These are phyloP conservation scores for Corylus americana DNA, from an alignment of 306 rosid species.

Conservation along the genomic window DNA sequence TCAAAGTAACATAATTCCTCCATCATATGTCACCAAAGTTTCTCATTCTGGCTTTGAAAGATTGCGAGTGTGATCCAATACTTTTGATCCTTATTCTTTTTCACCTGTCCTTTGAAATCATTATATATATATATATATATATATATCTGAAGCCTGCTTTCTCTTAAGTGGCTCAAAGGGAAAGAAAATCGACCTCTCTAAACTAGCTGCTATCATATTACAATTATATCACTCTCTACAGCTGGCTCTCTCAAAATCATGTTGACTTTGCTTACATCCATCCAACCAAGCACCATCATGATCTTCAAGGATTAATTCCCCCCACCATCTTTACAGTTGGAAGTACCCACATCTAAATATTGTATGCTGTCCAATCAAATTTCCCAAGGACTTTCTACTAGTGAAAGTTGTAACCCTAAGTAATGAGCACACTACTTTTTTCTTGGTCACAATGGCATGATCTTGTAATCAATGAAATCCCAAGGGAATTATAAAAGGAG, in stretches of 20 bases:
- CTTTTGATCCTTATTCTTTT: conserved; percentile 4
- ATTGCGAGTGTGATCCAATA: background rate
- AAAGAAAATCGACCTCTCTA: background rate
- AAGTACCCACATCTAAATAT: conserved; percentile 31
- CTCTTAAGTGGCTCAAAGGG: background rate
- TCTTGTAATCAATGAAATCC: background rate
- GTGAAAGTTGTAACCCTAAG: background rate
- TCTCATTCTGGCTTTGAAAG: background rate
- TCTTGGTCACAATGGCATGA: background rate
- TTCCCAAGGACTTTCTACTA: background rate
- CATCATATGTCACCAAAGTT: background rate
- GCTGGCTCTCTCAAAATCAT: conserved; percentile 44
- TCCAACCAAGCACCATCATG: conserved; percentile 50
- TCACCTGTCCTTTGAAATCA: conserved; percentile 3
- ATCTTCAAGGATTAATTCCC: conserved; percentile 33
- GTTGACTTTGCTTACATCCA: conserved; percentile 45
- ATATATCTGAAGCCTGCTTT: background rate
- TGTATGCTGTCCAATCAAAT: background rate
- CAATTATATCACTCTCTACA: conserved; percentile 30
- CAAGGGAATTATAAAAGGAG: background rate
- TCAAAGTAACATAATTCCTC: background rate
- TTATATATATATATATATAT: background rate
- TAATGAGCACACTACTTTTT: background rate
- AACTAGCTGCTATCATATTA: background rate
- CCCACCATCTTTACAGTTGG: conserved; percentile 27